A percentile compares a stretch with the other conserved stretches of the same genome.
Conservation (phyloP, 2,329 filamentous ascomycete species). For the Knufia petricola region DNA sequence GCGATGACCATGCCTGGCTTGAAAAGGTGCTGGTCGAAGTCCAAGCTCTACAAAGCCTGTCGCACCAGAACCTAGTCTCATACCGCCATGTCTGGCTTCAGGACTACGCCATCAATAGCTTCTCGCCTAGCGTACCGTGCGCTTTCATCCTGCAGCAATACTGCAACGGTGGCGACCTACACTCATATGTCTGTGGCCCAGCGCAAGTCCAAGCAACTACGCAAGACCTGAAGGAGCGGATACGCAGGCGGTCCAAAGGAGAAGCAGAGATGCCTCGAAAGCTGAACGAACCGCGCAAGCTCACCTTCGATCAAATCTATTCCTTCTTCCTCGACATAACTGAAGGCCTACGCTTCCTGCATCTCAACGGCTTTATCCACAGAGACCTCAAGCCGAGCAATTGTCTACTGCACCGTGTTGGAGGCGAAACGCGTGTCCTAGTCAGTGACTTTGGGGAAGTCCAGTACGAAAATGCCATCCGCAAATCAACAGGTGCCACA, state of each 20-base stretch:
- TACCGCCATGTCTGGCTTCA: slow-evolving; percentile 98
- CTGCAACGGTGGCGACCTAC: slow-evolving; percentile 85
- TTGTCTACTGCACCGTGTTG: slow-evolving; percentile 73
- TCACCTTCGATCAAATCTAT: slow-evolving; percentile 86
- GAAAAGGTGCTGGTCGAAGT: slow-evolving; percentile 93
- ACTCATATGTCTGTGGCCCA: slow-evolving; percentile 72
- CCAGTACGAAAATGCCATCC: slow-evolving; percentile 67
- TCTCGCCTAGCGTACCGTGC: slow-evolving; percentile 84
- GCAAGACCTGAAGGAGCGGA: slow-evolving; percentile 78
- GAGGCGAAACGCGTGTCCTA: slow-evolving; percentile 62
- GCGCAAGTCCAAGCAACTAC: slow-evolving; percentile 56
- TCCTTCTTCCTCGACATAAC: slow-evolving; percentile 95
- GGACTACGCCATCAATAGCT: slow-evolving; percentile 70
- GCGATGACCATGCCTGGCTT: slow-evolving; percentile 88
- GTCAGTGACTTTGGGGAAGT: slow-evolving; percentile 98
- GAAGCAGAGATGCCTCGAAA: slow-evolving; percentile 54
- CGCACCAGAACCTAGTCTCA: slow-evolving; percentile 88
- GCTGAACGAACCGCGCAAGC: slow-evolving; percentile 41
- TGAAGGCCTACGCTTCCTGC: slow-evolving; percentile 79
- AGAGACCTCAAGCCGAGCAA: slow-evolving; percentile 94
- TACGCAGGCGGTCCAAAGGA: slow-evolving; percentile 72
- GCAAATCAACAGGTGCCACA: slow-evolving; percentile 86
- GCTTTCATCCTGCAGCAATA: slow-evolving; percentile 97
- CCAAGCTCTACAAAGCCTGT: slow-evolving; percentile 79
- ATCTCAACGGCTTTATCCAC: slow-evolving; percentile 87